Evolutionary conservation across 2,329 filamentous ascomycete genomes (phyloP), one percentile per base, ranked within the genome.

Genomic region (Taxawa tesnikishii): DNA sequence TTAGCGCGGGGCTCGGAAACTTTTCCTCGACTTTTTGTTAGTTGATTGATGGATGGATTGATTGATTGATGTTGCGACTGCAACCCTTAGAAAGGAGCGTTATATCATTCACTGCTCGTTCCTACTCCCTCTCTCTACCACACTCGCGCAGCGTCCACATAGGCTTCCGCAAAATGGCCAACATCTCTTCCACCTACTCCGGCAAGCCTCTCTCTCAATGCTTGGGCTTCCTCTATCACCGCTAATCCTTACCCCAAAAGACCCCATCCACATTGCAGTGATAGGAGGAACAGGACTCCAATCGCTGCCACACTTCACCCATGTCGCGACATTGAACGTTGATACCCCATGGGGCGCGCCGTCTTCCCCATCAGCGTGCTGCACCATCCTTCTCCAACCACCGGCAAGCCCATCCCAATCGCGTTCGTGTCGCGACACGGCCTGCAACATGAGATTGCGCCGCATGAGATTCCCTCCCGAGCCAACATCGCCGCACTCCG

Each of bases 401-500:
- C 65, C 32, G 65, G 67, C 46, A 63, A 68, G 45, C 62, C 64
- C 6, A 68, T 74, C 28, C 67, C 73, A 10, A 63, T 98, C 41
- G 90, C 90, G 34, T 98, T 98, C 67, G 74, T 98, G 45, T 84
- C 87, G 41, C 84, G 90, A 27, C 90, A 98, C 60, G 90, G 90
- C 43, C 55, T 75, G 9, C 69, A 90, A 70, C 90, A 98, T 65
- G 73, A 94, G 59, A 70, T 82, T 44, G 84, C 87, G 5, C 90
- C 90, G 0, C 87, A 94, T 53, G 90, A 98, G 61, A 82, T 98
- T n/a, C 85, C 87, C 38, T 74, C 78, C 43, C 83, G 83, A 42
- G 90, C 90, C 59, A 98, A 96, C 66, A 93, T 98, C 50, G 88
- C 90, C n/a, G 90, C 90, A n/a, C 69, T 98, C 41, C 79, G 90